Conservation (phyloP, 2,329 filamentous ascomycete species). For the Sclerotinia sclerotiorum region DNA sequence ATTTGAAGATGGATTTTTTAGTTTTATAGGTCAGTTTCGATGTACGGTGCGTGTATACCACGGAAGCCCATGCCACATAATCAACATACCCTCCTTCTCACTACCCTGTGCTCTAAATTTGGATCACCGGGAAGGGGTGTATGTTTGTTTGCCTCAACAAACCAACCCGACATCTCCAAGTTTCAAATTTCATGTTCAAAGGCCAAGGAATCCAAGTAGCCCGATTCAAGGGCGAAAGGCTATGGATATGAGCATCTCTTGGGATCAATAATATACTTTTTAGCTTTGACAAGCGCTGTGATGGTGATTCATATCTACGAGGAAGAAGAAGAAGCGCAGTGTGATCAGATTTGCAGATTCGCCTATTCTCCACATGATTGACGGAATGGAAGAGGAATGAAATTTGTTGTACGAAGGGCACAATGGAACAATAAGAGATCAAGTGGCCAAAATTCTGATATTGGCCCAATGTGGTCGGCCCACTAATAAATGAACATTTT, state of each 20-base stretch:
- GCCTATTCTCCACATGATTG: constrained; percentile 1
- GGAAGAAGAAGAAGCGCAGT: background rate
- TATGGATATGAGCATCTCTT: background rate
- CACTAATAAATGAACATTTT: background rate
- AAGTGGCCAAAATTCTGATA: constrained; percentile 9
- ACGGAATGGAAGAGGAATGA: background rate
- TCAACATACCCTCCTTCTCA: background rate
- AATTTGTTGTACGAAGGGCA: constrained; percentile 7
- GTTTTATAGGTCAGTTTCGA: background rate
- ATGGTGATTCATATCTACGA: constrained; percentile 3
- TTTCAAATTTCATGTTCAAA: background rate
- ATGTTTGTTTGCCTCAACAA: background rate
- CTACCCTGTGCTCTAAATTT: background rate
- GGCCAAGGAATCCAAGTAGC: background rate
- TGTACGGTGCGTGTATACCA: background rate
- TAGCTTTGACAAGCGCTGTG: constrained; percentile 14
- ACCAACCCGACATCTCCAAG: background rate
- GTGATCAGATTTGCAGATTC: constrained; percentile 4
- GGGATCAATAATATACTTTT: constrained; percentile 4
- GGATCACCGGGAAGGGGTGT: no score
- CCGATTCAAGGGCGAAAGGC: background rate
- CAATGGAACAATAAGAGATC: background rate
- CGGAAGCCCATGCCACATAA: constrained; percentile 3
- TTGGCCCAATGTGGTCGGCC: background rate
- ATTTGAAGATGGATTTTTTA: no score